Base-by-base conservation (phyloP, 805 yeast genomes). In the Tetrapisispora arboricola region DNA sequence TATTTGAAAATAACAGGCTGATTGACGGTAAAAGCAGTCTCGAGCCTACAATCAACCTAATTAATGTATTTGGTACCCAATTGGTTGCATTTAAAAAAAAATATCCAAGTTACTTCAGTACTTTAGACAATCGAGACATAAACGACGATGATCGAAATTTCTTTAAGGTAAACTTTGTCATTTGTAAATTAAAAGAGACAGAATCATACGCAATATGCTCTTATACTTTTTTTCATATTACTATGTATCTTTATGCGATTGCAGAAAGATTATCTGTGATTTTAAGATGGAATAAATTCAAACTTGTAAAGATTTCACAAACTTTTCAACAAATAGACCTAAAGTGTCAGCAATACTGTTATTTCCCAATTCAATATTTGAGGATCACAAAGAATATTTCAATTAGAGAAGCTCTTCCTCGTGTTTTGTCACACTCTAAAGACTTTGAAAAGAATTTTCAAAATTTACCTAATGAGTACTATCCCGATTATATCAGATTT, bases 321-420 rank as follows among this genome's bases (percentile, higher is more conserved):
- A 71, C 83, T 1, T 78, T 85, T 4, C 78, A 78, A 51, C 97
- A 90, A 57, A 64, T 87, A 2, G 94, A 86, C 55, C 63, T 86
- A 22, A 63, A 96, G 34, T 61, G 84, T 12, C 80, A 77, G 46
- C 96, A 88, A 50, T 57, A 85, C 13, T 75, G 84, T 49, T 80
- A 75, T 51, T 75, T 87, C 50, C 96, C 96, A 0, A 68, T 75
- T 2, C 96, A 88, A 54, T 84, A 82, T 50, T 57, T 76, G 37
- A 73, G 78, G 36, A 69, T 80, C 17, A 57, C 62, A 8, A 54
- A 48, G 44, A 36, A 38, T 26, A 20, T 38, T 25, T 22, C 41
- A 2, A 32, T 30, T 3, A 32, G 45, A 21, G 47, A 43, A 29
- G 44, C 45, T 6, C 37, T 48, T 3, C 49, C 53, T 2, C 36